Base-by-base conservation (phyloP, 176 grass and related monocot genomes). In the Puya raimondii region DNA sequence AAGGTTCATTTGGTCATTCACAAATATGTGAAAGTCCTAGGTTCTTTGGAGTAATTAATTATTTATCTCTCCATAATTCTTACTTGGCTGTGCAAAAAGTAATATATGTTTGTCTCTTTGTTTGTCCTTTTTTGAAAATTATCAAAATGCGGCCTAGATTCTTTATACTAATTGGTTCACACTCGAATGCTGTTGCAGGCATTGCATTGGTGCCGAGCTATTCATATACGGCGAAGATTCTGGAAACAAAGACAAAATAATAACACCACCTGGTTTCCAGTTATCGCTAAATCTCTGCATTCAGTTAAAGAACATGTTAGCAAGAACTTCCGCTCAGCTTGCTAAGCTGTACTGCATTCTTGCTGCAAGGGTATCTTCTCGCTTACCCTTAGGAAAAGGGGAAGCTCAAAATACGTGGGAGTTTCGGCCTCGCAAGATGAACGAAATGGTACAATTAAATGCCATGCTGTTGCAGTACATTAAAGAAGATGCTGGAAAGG, bases 201-300 rank as follows among this genome's bases (percentile, higher is more conserved):
- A 88, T 90, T 87, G 81, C 68, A 66, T 85, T 83, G 89, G 93
- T 66, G 84, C 86, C 2, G 86, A 87, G 80, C 73, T 96, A 57
- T 80, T 87, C 74, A 64, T 92, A 29, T 85, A 85, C 17, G 66
- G 75, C 76, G 79, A 79, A 52, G 74, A 82, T 73, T 53, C 65
- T 20, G 52, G 29, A 63, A 85, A 84, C 50, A 82, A 47, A 81
- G 1, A 54, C n/a, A 18, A 58, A 25, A 77, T 92, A 53, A 85
- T 84, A 67, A 64, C 88, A 59, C 71, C 29, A 22, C 79, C 15
- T 71, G 86, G 89, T 67, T 90, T 73, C 51, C 83, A 85, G 56
- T 52, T 96, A n/a, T 86, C 80, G 67, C 57, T 96, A 49, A 91
- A 78, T 66, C 76, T 96, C 23, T 87, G 88, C 73, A 83, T 94